Base-by-base conservation (phyloP, 371 early-diverging fungal genomes). In the Vairimorpha ceranae region DNA sequence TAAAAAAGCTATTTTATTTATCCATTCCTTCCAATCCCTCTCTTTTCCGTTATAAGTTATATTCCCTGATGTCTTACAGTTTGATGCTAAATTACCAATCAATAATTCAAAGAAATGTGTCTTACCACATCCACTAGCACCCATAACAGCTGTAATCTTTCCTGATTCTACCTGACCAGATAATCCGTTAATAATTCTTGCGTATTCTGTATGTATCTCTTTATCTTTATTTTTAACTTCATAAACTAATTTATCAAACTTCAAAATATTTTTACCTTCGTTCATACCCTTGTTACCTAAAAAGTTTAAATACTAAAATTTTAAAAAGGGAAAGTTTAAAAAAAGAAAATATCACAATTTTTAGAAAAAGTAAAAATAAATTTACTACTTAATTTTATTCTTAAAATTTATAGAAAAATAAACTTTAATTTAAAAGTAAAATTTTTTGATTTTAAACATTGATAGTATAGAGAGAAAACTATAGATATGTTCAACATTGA, bases 61-160 rank as follows among this genome's bases (percentile, higher is more conserved):
- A 7, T 75, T 77, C 85, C 86, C 56, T 88, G 83, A 32, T 85
- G 87, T 58, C 87, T 87, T 74, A 84, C 87, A 67, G 63, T 68
- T 36, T 86, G 85, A 7, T 70, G 78, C 1, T 83, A 86, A 19
- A 88, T 89, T 0, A 86, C 87, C 78, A 81, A 51, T 61, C 1
- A 85, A 64, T 4, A 71, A 72, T 7, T 79, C 78, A 56, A 86
- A 71, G 6, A 82, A 65, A 4, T 84, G 85, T 25, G 84, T 74
- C 65, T 85, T 86, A 15, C 86, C 85, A 43, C 90, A 88, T 70
- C 86, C 86, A 33, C 88, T 88, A 0, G 89, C 86, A 19, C 86
- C 91, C 87, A 91, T 86, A 56, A 91, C 87, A 2, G 91, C 92
- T 71, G 74, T 81, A 61, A 79, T 0, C 19, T 38, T 66, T 36